Evolutionary conservation across 176 grass and related monocot genomes (phyloP).

Genomic region (Metroxylon sagu): DNA sequence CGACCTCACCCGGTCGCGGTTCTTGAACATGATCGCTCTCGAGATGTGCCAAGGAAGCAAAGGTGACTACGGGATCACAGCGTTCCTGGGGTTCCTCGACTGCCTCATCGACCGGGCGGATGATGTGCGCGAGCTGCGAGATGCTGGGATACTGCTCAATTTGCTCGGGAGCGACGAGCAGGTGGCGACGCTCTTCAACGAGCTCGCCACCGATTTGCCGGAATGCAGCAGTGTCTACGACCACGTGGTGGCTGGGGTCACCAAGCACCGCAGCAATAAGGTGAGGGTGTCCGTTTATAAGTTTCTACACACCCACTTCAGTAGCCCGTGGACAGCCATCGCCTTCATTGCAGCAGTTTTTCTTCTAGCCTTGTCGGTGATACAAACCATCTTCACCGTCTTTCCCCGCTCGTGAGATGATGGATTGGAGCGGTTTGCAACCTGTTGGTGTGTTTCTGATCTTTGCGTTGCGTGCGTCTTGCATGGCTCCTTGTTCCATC

Average conservation of each 20-base stretch:
- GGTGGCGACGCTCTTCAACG: constrained; percentile 1
- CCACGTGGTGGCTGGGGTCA: not conserved
- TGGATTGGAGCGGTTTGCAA: too few relatives aligned
- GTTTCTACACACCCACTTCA: not conserved
- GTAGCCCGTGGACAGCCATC: constrained; percentile 5
- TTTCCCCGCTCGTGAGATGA: too few relatives aligned
- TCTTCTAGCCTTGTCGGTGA: not conserved
- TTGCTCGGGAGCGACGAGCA: constrained; percentile 4
- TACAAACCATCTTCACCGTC: not conserved
- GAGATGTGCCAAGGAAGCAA: not conserved
- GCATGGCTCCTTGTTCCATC: too few relatives aligned
- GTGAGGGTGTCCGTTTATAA: not conserved
- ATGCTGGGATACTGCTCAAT: not conserved
- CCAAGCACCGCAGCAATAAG: not conserved
- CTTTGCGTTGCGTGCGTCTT: too few relatives aligned
- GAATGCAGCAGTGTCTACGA: not conserved
- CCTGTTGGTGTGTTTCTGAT: too few relatives aligned
- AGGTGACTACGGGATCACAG: not conserved
- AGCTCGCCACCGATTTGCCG: constrained; percentile 1
- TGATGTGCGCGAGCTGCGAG: not conserved
- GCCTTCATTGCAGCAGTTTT: not conserved
- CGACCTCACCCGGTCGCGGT: not conserved
- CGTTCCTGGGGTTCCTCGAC: not conserved
- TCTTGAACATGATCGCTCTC: not conserved
- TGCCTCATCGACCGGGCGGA: not conserved